A percentile compares a stretch with the other conserved stretches of the same genome.
These are phyloP conservation scores for Neonectria punicea DNA, from an alignment of 2,329 filamentous ascomycete genomes.

Conservation along the genomic window DNA sequence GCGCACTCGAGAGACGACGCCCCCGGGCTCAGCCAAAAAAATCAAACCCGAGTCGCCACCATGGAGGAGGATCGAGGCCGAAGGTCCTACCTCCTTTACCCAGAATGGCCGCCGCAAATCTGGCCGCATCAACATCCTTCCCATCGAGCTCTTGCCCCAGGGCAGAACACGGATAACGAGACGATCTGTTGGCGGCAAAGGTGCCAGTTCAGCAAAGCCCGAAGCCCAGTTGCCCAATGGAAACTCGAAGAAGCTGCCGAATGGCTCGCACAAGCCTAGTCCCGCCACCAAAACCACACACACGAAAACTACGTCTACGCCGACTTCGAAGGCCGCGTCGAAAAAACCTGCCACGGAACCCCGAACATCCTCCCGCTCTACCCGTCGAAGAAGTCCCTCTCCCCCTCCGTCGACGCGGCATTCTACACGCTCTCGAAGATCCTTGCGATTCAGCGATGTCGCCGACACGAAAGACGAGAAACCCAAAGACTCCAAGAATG, in stretches of 20 bases:
- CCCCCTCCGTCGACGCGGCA: conserved; percentile 51
- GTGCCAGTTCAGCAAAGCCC: conserved; percentile 48
- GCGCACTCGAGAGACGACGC: conserved; percentile 63
- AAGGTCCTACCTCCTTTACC: conserved; percentile 88
- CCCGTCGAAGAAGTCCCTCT: conserved; percentile 55
- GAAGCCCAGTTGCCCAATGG: conserved; percentile 41
- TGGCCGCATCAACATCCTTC: conserved; percentile 69
- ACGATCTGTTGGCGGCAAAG: conserved; percentile 48
- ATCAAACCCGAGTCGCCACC: conserved; percentile 77
- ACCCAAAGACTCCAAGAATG: conserved; percentile 27
- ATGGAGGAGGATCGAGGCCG: conserved; percentile 87
- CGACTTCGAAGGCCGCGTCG: conserved; percentile 45
- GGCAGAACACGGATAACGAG: conserved; percentile 64
- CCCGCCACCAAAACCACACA: conserved; percentile 39
- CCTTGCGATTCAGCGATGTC: conserved; percentile 52
- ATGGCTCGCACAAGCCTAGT: conserved; percentile 41
- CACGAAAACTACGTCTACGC: conserved; percentile 35
- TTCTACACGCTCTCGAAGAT: conserved; percentile 56
- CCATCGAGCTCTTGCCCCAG: conserved; percentile 62
- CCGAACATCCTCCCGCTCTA: conserved; percentile 46
- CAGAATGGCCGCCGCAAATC: conserved; percentile 77
- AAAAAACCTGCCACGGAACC: conserved; percentile 45
- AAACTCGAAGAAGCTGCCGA: conserved; percentile 39
- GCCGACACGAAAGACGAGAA: conserved; percentile 31
- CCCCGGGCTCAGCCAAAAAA: conserved; percentile 57